These are phyloP conservation scores for Rhodotorula sp. DNA, from an alignment of 1,284 basidiomycete genomes.

Conservation along the genomic window DNA sequence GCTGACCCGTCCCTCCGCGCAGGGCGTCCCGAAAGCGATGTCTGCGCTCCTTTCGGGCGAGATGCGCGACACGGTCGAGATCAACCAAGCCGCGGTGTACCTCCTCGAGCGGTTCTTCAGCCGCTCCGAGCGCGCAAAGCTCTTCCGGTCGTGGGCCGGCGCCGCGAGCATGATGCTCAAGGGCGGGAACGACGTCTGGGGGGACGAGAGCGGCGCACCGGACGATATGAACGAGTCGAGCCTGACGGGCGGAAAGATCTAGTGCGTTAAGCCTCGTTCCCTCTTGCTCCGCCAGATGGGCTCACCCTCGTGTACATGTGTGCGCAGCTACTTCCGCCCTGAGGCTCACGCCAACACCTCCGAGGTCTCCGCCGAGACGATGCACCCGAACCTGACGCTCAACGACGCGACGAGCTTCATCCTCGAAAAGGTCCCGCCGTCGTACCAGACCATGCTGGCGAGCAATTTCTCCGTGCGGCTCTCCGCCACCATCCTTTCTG, in stretches of 20 bases:
- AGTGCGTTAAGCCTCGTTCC: constrained; percentile 5
- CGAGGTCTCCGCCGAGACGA: constrained; percentile 50
- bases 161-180: constrained; percentile 54
- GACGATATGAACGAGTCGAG: constrained; percentile 69
- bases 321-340: constrained; percentile 42
- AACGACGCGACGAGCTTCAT: constrained; percentile 67
- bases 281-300: neutral
- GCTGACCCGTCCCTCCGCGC: constrained; percentile 4
- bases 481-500: neutral
- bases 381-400: constrained; percentile 75
- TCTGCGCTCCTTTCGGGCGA: constrained; percentile 89
- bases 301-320: neutral
- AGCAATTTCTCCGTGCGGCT: constrained; percentile 72
- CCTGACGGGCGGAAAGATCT: constrained; percentile 40
- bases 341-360: constrained; percentile 38
- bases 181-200: constrained; percentile 73
- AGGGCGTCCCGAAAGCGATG: constrained; percentile 80
- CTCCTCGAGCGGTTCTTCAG: constrained; percentile 77
- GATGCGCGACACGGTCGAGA: constrained; percentile 66
- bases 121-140: constrained; percentile 78
- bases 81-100: constrained; percentile 58
- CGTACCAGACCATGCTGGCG: constrained; percentile 75
- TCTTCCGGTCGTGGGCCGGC: constrained; percentile 96
- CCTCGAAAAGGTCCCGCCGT: constrained; percentile 61
- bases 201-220: constrained; percentile 60